Conservation (phyloP, 148 eudicot species). For the Amaranthus palmeri region DNA sequence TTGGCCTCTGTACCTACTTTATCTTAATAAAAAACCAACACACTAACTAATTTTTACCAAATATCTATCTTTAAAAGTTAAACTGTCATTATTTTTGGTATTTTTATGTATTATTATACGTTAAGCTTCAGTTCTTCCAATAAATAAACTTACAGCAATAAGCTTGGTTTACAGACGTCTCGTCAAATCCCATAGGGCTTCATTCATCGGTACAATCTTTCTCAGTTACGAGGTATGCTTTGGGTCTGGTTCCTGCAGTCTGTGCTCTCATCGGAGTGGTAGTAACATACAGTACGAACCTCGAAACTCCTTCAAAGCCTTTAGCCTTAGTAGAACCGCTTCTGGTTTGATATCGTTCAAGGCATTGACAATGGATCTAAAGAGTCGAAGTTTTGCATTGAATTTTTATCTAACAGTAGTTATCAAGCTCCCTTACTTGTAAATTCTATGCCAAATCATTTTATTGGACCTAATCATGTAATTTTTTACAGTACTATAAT, state of each 20-base stretch:
- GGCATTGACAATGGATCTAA: not conserved
- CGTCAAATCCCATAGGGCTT: slow-evolving; percentile 32
- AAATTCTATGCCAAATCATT: not conserved
- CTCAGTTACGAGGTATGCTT: slow-evolving; percentile 49
- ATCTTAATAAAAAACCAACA: too few relatives aligned
- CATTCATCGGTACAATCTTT: slow-evolving; percentile 27
- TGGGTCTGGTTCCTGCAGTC: slow-evolving; percentile 71
- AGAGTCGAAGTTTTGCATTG: not conserved
- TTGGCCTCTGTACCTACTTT: too few relatives aligned
- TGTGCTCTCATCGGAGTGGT: slow-evolving; percentile 53
- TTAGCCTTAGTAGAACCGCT: slow-evolving; percentile 43
- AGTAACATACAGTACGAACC: slow-evolving; percentile 55
- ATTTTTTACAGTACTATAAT: too few relatives aligned
- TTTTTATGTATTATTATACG: too few relatives aligned
- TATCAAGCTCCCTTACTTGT: not conserved
- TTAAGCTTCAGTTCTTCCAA: not conserved
- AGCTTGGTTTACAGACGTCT: slow-evolving; percentile 39
- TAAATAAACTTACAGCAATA: not conserved
- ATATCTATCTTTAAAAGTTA: not conserved
- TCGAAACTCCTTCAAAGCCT: slow-evolving; percentile 37
- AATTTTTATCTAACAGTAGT: not conserved
- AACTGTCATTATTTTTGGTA: not conserved
- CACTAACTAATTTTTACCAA: too few relatives aligned
- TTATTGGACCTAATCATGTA: not conserved
- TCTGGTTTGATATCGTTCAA: slow-evolving; percentile 28